These are phyloP conservation scores for Umbelopsis sp. DNA, from an alignment of 371 early-diverging fungal species.

Conservation along the genomic window DNA sequence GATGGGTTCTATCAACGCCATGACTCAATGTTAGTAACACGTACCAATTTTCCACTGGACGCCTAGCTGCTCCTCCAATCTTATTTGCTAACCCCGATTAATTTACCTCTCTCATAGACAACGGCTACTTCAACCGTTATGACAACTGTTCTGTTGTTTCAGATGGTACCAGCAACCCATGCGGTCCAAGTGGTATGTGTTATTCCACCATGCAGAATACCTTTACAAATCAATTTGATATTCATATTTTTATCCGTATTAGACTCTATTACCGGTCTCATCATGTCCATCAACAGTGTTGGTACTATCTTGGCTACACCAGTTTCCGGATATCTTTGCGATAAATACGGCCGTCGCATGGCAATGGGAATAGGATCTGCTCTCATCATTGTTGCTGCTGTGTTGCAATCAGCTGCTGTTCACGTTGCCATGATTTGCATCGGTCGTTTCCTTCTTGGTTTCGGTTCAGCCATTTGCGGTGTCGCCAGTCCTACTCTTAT, in stretches of 20 bases:
- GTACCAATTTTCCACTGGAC: too few relatives aligned
- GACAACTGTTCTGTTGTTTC: not conserved
- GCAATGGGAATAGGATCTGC: constrained; percentile 56
- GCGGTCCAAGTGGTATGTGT: not conserved
- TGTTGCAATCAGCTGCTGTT: constrained; percentile 57
- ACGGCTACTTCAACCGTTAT: not conserved
- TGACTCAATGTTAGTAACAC: constrained; percentile 8
- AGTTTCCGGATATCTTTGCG: constrained; percentile 42
- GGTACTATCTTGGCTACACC: constrained; percentile 48
- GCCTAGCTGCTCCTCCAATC: too few relatives aligned
- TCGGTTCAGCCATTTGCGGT: constrained; percentile 75
- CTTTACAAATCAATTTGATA: not conserved
- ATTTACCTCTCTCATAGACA: not conserved
- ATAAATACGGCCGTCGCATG: constrained; percentile 58
- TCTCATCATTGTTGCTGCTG: constrained; percentile 61
- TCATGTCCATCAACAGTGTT: constrained; percentile 46
- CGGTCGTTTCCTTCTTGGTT: constrained; percentile 74
- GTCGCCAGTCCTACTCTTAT: constrained; percentile 73
- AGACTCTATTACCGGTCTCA: constrained; percentile 28
- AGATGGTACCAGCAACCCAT: not conserved
- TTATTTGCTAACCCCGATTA: not conserved
- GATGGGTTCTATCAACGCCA: constrained; percentile 18
- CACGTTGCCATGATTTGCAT: constrained; percentile 51
- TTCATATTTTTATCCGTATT: not conserved
- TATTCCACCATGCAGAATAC: not conserved